phyloP scores from a whole-genome alignment of 495 filamentous ascomycete genomes.

The Oidiodendron maius region DNA sequence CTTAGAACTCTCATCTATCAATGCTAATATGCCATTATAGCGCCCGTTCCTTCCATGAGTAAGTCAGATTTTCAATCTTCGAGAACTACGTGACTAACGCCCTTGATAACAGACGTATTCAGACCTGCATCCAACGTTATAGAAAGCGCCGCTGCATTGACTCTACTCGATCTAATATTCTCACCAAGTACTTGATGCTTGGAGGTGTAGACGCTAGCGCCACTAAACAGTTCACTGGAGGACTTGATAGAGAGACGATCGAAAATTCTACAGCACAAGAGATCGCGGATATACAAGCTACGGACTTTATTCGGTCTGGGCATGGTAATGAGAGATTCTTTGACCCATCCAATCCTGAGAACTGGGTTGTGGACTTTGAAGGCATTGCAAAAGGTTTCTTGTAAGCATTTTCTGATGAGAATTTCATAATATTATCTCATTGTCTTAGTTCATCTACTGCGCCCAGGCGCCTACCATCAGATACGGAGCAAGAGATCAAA shows the following conservation, averaged over 20 bases:
- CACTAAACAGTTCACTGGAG: slow-evolving; percentile 59
- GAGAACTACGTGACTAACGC: neutral
- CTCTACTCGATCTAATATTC: slow-evolving; percentile 50
- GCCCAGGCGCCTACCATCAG: slow-evolving; percentile 35
- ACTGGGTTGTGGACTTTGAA: slow-evolving; percentile 79
- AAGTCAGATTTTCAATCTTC: slow-evolving; percentile 6
- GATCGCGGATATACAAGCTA: slow-evolving; percentile 55
- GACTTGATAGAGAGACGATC: slow-evolving; percentile 40
- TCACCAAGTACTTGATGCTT: slow-evolving; percentile 72
- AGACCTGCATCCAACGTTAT: slow-evolving; percentile 81
- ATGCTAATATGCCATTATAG: slow-evolving; percentile 16
- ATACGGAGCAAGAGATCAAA: slow-evolving; percentile 42
- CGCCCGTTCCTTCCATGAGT: slow-evolving; percentile 32
- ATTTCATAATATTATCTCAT: slow-evolving; percentile 13
- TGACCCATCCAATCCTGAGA: slow-evolving; percentile 33
- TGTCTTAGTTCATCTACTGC: slow-evolving; percentile 15
- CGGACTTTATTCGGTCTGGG: slow-evolving; percentile 46
- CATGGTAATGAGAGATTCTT: slow-evolving; percentile 29
- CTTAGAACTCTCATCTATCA: slow-evolving; percentile 7
- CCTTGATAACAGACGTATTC: slow-evolving; percentile 58
- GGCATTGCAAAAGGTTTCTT: slow-evolving; percentile 72
- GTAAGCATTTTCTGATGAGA: slow-evolving; percentile 39
- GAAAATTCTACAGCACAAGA: slow-evolving; percentile 51
- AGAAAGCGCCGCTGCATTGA: slow-evolving; percentile 68
- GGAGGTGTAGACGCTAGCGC: slow-evolving; percentile 67